Base-by-base conservation (phyloP, 805 yeast species). In the Yarrowia divulgata region DNA sequence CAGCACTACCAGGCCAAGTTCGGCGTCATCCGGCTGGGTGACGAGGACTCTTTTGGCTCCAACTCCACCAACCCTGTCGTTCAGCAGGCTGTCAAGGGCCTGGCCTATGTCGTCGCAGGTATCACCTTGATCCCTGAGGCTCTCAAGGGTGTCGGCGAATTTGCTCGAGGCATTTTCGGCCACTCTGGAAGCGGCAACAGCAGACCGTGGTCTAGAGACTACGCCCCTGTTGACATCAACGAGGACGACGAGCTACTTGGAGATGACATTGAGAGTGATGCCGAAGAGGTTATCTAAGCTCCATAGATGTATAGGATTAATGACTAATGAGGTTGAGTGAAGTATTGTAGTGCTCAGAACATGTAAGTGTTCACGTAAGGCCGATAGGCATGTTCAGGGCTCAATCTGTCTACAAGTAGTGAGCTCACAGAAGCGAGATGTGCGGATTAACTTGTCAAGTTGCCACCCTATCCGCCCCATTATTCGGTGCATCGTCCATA, bases 11-110 rank as follows among this genome's bases (percentile, higher is more conserved):
- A 91, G 71, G 86, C 91, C 42, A 83, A 90, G 73, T 88, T 91
- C 77, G 97, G 97, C 18, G 96, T 90, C 77, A 93, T 93, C 70
- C 83, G 96, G 72, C 82, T 93, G 57, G 97, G 92, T 62, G 92
- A 88, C 43, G 92, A 88, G 39, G 74, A 72, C 57, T 35, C 68
- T 8, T 63, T 63, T 32, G 10, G 39, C 4, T 40, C 52, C 16
- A 18, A 6, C 14, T 70, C 62, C 3, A 74, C 71, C 23, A 75
- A 73, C 40, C 62, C 63, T 2, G 71, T 70, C 29, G 60, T 74
- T 14, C 73, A 71, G 29, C 73, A 74, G 35, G 73, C 73, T 8
- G 54, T 76, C 2, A 69, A 77, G n/a, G 77, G 74, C 32, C 75
- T 79, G 45, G 80, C 79, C 39, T 77, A 68, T 12, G 74, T 71